These are phyloP conservation scores for Tympanopsis confertula DNA, from an alignment of 2,329 filamentous ascomycete species.

Conservation along the genomic window DNA sequence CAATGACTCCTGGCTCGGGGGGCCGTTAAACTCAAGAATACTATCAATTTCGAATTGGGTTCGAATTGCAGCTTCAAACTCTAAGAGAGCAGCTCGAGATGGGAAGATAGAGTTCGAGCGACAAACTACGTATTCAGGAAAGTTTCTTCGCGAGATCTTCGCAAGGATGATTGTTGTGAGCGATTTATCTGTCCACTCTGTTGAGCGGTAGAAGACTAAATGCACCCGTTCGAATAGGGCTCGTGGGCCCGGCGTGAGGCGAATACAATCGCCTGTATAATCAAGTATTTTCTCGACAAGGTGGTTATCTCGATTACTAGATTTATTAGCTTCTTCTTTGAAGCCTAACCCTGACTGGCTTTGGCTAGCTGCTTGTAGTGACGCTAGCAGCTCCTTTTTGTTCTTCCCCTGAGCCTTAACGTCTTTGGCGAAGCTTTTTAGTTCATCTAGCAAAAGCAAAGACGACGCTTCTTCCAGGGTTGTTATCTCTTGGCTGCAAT, in stretches of 20 bases:
- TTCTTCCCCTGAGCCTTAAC: constrained; percentile 79
- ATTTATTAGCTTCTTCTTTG: constrained; percentile 41
- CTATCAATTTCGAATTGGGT: constrained; percentile 73
- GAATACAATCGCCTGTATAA: constrained; percentile 71
- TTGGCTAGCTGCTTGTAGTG: constrained; percentile 63
- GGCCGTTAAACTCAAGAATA: constrained; percentile 66
- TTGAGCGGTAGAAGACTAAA: constrained; percentile 89
- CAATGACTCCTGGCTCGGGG: constrained; percentile 49
- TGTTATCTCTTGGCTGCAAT: constrained; percentile 60
- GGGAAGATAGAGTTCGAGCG: constrained; percentile 81
- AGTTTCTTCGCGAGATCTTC: constrained; percentile 77
- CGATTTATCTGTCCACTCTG: constrained; percentile 95
- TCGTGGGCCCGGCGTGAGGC: constrained; percentile 60
- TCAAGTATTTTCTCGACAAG: constrained; percentile 68
- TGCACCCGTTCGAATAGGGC: constrained; percentile 89
- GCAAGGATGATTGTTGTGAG: constrained; percentile 88
- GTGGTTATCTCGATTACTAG: constrained; percentile 57
- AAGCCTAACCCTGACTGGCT: constrained; percentile 68
- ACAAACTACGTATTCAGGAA: constrained; percentile 81
- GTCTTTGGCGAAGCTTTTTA: constrained; percentile 75
- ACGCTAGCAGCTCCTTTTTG: constrained; percentile 67
- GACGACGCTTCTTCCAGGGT: constrained; percentile 74
- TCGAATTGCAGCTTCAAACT: constrained; percentile 79
- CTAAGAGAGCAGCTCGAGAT: constrained; percentile 62
- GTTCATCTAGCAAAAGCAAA: constrained; percentile 73